Evolutionary conservation across 805 yeast genomes (phyloP).

Genomic region (fission yeast (Schizosaccharomyces pombe)): DNA sequence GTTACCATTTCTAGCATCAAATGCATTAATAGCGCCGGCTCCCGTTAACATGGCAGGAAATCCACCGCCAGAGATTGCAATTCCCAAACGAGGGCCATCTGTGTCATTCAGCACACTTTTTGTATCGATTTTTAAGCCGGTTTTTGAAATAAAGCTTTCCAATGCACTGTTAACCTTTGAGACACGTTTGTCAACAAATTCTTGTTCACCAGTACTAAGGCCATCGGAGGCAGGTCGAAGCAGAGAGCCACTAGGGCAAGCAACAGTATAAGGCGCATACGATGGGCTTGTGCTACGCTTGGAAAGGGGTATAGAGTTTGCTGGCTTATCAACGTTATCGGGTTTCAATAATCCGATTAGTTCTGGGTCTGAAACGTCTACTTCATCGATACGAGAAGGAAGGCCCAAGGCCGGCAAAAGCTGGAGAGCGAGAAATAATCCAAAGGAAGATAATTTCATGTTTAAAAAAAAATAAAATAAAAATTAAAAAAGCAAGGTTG

Average conservation of each 20-base stretch:
- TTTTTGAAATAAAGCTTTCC: neutral
- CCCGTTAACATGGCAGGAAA: slow-evolving; percentile 42
- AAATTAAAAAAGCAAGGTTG: too few species aligned
- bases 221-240: neutral
- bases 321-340: too few species aligned
- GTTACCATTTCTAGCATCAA: slow-evolving; percentile 17
- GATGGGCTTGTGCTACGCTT: too few species aligned
- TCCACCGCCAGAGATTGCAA: slow-evolving; percentile 72
- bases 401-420: too few species aligned
- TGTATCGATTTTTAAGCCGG: neutral
- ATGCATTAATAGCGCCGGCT: slow-evolving; percentile 31
- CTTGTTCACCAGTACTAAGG: neutral
- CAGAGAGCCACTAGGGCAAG: slow-evolving; percentile 1
- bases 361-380: too few species aligned
- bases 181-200: neutral
- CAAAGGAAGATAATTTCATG: too few species aligned
- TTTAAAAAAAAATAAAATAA: too few species aligned
- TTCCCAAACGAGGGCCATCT: slow-evolving; percentile 12
- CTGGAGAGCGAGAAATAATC: too few species aligned
- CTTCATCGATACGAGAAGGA: too few species aligned
- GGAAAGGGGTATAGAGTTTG: too few species aligned
- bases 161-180: neutral
- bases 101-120: neutral
- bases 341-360: too few species aligned
- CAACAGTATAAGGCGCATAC: slow-evolving; percentile 2